Base-by-base conservation (phyloP, 768 basidiomycete species). In the Leucogyrophana mollusca region DNA sequence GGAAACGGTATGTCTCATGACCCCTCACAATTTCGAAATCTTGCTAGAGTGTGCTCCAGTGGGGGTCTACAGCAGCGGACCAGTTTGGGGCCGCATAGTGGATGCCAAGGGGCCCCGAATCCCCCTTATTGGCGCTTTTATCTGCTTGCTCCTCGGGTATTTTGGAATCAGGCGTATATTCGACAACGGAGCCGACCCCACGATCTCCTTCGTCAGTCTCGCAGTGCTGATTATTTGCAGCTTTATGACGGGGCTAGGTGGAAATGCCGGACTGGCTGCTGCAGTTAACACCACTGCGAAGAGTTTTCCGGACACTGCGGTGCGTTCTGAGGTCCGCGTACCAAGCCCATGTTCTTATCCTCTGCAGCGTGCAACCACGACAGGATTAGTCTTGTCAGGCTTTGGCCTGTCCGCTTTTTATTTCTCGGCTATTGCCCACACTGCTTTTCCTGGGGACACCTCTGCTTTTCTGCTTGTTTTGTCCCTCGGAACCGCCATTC, bases 361-460 rank as follows among this genome's bases (percentile, higher is more conserved):
- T 34, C 22, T 40, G 21, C 38, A 90, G 86, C 76, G 91, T 16
- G 91, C 85, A 9, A 82, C 82, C 0, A 78, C 82, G 8, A 90
- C 87, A 0, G 85, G 86, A 2, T 61, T 91, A 8, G 91, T 94
- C 25, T 66, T 93, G 16, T 90, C 90, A 0, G 93, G 90, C 24
- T 93, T 90, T 52, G 93, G 94, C 0, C 79, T 97, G 13, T 93
- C 90, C 0, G 94, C 94, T 0, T 95, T 95, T 72, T 73, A 89
- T 51, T 96, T 94, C 67, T 88, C 90, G 10, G 76, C 82, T 1
- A 67, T 94, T 30, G 82, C 90, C 0, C 83, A 85, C 46, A 57
- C 78, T 0, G 61, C 84, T 34, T 94, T 83, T 56, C 82, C 87
- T 0, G 91, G 89, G 0, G 76, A 93, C 56, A 89, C 87, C 0